Conservation (phyloP, 345 rosid species). For the Eucalyptus regnans region DNA sequence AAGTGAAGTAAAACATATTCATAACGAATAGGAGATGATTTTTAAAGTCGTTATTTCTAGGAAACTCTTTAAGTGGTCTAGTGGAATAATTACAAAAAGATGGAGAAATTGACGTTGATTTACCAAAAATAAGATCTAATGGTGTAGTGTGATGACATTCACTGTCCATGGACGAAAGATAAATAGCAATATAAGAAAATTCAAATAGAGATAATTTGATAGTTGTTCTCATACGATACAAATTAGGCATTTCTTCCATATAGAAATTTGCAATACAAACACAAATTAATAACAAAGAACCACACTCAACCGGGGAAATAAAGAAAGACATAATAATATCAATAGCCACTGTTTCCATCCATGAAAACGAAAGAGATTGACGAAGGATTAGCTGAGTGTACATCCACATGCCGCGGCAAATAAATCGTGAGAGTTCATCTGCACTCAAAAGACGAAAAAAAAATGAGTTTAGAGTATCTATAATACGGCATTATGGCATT, state of each 20-base stretch:
- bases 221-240: accelerated
- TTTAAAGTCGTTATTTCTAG: neutral
- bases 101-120: neutral
- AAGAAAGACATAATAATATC: neutral
- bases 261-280: neutral
- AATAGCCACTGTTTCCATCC: neutral
- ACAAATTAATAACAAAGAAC: neutral
- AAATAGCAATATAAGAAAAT: neutral
- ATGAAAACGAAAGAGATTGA: neutral
- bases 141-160: neutral
- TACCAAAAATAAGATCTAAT: neutral
- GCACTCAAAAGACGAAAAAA: neutral
- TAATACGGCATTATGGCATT: neutral
- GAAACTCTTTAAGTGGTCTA: neutral
- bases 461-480: neutral
- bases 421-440: neutral
- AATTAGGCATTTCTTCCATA: neutral
- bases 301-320: neutral
- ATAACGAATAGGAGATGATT: accelerated
- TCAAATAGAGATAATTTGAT: neutral
- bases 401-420: neutral
- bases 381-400: neutral
- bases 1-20: neutral
- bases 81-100: neutral
- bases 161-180: neutral